Base-by-base conservation (phyloP, 2,329 filamentous ascomycete genomes). In the Penicillium verrucosum region DNA sequence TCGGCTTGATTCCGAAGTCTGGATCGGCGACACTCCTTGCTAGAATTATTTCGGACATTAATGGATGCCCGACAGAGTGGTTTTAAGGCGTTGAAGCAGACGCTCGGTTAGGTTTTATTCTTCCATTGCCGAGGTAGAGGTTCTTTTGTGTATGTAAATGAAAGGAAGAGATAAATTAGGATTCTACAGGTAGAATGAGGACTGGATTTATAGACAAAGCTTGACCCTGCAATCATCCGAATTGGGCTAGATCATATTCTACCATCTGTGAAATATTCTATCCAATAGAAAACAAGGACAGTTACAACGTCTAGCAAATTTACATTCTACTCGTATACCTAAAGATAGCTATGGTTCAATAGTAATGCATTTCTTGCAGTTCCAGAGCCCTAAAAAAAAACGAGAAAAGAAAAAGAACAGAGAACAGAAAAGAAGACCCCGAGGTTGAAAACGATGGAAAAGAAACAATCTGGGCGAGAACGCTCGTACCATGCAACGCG, bases 401-500 rank as follows among this genome's bases (percentile, higher is more conserved):
- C 21, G 21, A 4, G 11, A 12, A 25, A 21, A n/a, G 43, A 40
- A 53, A 14, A 29, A 27, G 23, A 25, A 23, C 25, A 41, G 18
- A 58, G 56, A 62, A 67, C 49, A 41, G 58, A 51, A 55, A 23
- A 49, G 23, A 38, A 45, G 25, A 38, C 29, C 51, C 53, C 32
- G 23, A 27, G 48, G 48, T 52, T 18, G 32, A 54, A 40, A 49
- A 23, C 42, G 29, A 49, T 16, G 44, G 48, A 55, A 53, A 56
- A 53, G 30, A 59, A 51, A 46, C 54, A 56, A 56, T 56, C 34
- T 56, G 54, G 48, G 51, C 51, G 41, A 54, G 37, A 59, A 61
- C 56, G 61, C 61, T 64, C 51, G 51, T 49, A 53, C 57, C 47
- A 66, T 66, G 64, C 63, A 61, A 60, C 59, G 53, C 54, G 51